Evolutionary conservation across 345 rosid species (phyloP).

Genomic region (Chamaenerion angustifolium): DNA sequence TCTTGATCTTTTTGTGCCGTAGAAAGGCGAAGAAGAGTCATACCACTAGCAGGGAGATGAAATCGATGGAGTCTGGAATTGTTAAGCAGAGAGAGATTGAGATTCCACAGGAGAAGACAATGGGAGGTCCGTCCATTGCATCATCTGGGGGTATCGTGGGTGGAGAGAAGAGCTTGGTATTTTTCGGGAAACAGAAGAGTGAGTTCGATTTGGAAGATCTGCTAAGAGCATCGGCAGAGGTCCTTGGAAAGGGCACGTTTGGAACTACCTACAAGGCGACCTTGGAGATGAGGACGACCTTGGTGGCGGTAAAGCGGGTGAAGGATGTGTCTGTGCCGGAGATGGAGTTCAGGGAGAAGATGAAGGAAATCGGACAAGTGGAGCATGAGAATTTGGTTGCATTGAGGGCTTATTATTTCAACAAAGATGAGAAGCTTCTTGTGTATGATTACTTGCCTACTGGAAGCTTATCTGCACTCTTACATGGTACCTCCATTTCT

Average conservation of each 20-base stretch:
- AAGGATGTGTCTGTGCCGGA: conserved; percentile 25
- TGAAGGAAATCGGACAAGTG: conserved; percentile 24
- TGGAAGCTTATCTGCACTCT: conserved; percentile 36
- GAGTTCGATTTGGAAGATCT: conserved; percentile 30
- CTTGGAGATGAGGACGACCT: conserved; percentile 16
- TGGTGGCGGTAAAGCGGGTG: conserved; percentile 34
- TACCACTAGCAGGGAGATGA: conserved; percentile 7
- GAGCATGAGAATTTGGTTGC: conserved; percentile 29
- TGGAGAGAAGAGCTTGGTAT: conserved; percentile 19
- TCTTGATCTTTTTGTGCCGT: conserved; percentile 21
- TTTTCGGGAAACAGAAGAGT: conserved; percentile 16
- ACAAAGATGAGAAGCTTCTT: conserved; percentile 32
- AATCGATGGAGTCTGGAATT: neutral
- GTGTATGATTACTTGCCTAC: conserved; percentile 32
- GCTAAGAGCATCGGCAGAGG: conserved; percentile 39
- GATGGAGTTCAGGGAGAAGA: conserved; percentile 27
- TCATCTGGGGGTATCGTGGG: conserved; percentile 6
- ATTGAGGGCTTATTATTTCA: conserved; percentile 26
- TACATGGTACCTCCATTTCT: conserved; percentile 22
- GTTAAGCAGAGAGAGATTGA: conserved; percentile 9
- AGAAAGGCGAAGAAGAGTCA: conserved; percentile 10
- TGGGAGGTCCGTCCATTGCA: conserved; percentile 1
- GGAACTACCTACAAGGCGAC: conserved; percentile 42
- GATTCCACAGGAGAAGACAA: conserved; percentile 10
- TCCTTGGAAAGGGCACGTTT: conserved; percentile 35